Conservation (phyloP, 129 eudicot genomes). For the Lonicera japonica region DNA sequence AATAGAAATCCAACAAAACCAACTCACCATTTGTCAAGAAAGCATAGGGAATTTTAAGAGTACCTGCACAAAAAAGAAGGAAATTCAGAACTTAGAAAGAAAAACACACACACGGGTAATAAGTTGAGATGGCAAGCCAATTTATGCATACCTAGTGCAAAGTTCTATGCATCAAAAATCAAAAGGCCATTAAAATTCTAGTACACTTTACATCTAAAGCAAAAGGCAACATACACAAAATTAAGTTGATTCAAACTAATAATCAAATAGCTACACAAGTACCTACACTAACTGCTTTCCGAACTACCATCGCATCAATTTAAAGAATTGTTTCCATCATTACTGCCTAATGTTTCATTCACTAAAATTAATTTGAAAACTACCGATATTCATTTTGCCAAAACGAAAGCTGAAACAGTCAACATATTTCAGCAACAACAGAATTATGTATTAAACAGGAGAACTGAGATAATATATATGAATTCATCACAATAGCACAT, state of each 20-base stretch:
- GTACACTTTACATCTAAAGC: too few species aligned
- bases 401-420: not conserved
- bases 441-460: too few species aligned
- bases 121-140: not conserved
- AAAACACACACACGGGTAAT: not conserved
- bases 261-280: too few species aligned
- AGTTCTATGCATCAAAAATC: too few species aligned
- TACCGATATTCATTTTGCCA: too few species aligned
- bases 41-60: slow-evolving; percentile 45
- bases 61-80: slow-evolving; percentile 29
- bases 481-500: not conserved
- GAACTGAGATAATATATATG: too few species aligned
- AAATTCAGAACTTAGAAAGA: not conserved
- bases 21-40: slow-evolving; percentile 58
- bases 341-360: too few species aligned
- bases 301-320: not conserved
- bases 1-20: not conserved
- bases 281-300: too few species aligned
- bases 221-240: too few species aligned
- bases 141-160: not conserved
- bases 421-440: not conserved
- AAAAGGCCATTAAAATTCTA: too few species aligned
- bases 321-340: not conserved
- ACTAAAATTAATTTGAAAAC: too few species aligned
- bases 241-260: too few species aligned